phyloP scores from a whole-genome alignment of 2,329 filamentous ascomycete species.

The Fusarium fracticaudum region DNA sequence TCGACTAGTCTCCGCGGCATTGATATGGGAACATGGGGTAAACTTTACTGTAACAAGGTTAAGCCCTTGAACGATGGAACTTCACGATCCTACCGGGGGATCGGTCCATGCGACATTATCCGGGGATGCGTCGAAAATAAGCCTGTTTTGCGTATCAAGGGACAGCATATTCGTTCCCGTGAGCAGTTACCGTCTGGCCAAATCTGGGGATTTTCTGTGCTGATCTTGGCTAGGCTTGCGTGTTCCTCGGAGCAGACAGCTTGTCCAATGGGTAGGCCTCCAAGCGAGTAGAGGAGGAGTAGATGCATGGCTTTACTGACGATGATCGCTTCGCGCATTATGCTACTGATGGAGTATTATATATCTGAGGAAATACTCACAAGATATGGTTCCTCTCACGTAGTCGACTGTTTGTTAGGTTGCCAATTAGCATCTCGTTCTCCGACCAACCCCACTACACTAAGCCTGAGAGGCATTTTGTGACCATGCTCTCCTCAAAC shows the following conservation, averaged over 20 bases:
- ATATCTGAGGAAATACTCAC: neutral
- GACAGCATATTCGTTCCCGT: neutral
- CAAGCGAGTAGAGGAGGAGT: neutral
- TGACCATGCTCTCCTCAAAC: neutral
- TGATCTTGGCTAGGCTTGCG: neutral
- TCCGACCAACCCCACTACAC: neutral
- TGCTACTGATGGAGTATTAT: neutral
- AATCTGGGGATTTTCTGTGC: neutral
- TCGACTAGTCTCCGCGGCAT: constrained; percentile 18
- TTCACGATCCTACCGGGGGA: neutral
- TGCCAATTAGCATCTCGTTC: neutral
- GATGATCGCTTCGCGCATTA: neutral
- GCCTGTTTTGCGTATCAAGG: neutral
- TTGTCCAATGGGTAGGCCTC: neutral
- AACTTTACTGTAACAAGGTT: neutral
- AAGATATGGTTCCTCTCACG: too few relatives aligned
- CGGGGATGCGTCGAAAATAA: neutral
- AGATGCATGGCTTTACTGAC: neutral
- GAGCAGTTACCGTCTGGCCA: neutral
- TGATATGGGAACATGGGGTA: neutral
- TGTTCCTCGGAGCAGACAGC: neutral
- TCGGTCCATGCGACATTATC: neutral
- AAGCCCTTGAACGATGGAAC: neutral
- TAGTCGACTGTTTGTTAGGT: neutral
- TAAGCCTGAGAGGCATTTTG: neutral